These are phyloP conservation scores for Globisporangium spinosum DNA, from an alignment of 352 stramenopile genomes.

Conservation along the genomic window DNA sequence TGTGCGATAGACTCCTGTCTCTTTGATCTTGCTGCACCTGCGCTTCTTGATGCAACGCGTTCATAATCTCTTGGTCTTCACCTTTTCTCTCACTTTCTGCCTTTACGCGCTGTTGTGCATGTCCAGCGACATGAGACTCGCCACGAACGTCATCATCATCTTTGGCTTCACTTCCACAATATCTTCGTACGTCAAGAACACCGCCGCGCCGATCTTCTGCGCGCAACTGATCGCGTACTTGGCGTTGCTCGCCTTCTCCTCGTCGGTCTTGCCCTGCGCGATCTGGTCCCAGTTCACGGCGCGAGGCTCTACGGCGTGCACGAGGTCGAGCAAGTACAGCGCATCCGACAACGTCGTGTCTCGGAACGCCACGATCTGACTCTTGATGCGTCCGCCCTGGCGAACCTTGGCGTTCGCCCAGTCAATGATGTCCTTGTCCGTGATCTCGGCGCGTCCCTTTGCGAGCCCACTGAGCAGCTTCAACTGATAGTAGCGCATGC, in stretches of 20 bases:
- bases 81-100: no score
- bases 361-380: constrained; percentile 80
- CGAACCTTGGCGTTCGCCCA: constrained; percentile 86
- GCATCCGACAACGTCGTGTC: constrained; percentile 75
- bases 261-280: constrained; percentile 46
- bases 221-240: constrained; percentile 92
- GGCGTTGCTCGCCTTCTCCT: constrained; percentile 88
- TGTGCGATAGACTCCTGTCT: background rate
- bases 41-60: background rate
- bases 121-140: constrained; percentile 82
- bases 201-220: constrained; percentile 89
- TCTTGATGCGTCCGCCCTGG: constrained; percentile 60
- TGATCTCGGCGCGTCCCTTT: constrained; percentile 49
- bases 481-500: constrained; percentile 91
- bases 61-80: background rate
- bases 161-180: constrained; percentile 93
- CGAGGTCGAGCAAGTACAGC: constrained; percentile 85
- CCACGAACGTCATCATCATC: constrained; percentile 91
- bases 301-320: constrained; percentile 79
- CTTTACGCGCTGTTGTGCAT: constrained; percentile 41
- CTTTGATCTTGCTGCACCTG: background rate
- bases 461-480: constrained; percentile 73
- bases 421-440: constrained; percentile 77
- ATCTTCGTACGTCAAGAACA: constrained; percentile 93
- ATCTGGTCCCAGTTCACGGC: constrained; percentile 92